Evolutionary conservation across 2,329 filamentous ascomycete genomes (phyloP), one percentile per base, ranked within the genome.

Genomic region (Orbilia blumenaviensis): DNA sequence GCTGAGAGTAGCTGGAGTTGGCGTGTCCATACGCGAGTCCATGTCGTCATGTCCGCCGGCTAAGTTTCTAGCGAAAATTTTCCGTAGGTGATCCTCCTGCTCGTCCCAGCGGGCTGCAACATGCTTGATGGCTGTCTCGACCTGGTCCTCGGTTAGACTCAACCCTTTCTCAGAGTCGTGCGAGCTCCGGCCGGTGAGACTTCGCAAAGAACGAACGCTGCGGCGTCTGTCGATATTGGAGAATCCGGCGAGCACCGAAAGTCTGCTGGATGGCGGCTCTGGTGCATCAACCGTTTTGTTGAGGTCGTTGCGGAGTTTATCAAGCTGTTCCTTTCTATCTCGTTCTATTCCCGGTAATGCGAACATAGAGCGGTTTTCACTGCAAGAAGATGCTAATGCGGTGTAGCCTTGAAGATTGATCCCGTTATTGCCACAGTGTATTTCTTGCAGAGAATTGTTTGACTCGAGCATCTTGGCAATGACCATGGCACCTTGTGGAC

Each of bases 391-490:
- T 58, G 92, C 88, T 5, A 91, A 83, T 61, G 89, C 88, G 0
- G 89, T 91, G 78, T 91, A 89, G 0, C 89, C 89, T 78, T 90
- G 88, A n/a, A 91, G 84, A 50, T 89, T 89, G 66, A 91, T 90
- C 66, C 89, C 88, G 80, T 92, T 92, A 81, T 90, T 89, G 77
- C 90, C 89, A 81, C 90, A 92, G 79, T 91, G 86, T 4, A 92
- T 85, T 80, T 92, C 88, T 25, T 86, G 85, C 3, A 92, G 83
- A 0, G 86, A 87, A 1, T 82, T 84, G 79, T 92, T 92, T 76
- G 85, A 85, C 79, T 90, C 88, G 36, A 92, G 83, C 14, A 92
- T 89, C 16, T 90, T 89, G 1, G 90, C 88, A 36, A 92, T 84
- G 0, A 89, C 90, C 80, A 88, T 91, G 2, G 90, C 90, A 32